phyloP scores from a whole-genome alignment of 2,329 filamentous ascomycete genomes.

The Sporothrix phasma region DNA sequence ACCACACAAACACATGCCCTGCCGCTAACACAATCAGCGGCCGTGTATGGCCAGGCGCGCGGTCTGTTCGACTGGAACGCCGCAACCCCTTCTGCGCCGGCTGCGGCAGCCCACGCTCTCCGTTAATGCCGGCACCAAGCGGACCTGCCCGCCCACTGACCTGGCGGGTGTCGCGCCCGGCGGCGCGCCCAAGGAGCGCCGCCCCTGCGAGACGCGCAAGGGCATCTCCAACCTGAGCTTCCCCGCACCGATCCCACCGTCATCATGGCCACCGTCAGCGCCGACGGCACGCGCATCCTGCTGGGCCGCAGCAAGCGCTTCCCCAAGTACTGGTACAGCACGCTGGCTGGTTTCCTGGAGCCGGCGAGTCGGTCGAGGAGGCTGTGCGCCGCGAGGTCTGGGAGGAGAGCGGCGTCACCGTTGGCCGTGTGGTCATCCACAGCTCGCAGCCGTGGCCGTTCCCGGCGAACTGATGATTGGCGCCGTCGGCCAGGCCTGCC shows the following conservation, averaged over 20 bases:
- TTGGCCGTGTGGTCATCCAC: slow-evolving; percentile 72
- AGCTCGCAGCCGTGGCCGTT: slow-evolving; percentile 84
- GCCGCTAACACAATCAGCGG: slow-evolving; percentile 45
- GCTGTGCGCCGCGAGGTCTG: slow-evolving; percentile 75
- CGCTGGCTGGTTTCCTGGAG: slow-evolving; percentile 78
- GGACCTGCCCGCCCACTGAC: slow-evolving; percentile 66
- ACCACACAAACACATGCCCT: no score
- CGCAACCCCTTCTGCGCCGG: slow-evolving; percentile 87
- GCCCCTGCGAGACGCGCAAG: slow-evolving; percentile 68
- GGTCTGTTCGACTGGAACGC: slow-evolving; percentile 90
- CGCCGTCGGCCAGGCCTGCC: slow-evolving; percentile 80
- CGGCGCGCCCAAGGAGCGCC: slow-evolving; percentile 42
- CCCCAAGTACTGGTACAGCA: slow-evolving; percentile 78
- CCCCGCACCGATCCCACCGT: slow-evolving; percentile 86
- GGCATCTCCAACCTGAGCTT: slow-evolving; percentile 87
- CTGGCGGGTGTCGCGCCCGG: slow-evolving; percentile 37
- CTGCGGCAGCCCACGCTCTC: slow-evolving; percentile 78
- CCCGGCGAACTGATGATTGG: slow-evolving; percentile 78
- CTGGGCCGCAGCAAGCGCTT: slow-evolving; percentile 79
- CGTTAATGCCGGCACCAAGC: slow-evolving; percentile 70
- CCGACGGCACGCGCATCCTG: slow-evolving; percentile 66
- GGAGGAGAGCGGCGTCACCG: slow-evolving; percentile 70
- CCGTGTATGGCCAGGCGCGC: slow-evolving; percentile 81
- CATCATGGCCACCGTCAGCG: slow-evolving; percentile 84
- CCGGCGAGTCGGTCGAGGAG: slow-evolving; percentile 76